Base-by-base conservation (phyloP, 495 filamentous ascomycete species). In the Daldinia decipiens region DNA sequence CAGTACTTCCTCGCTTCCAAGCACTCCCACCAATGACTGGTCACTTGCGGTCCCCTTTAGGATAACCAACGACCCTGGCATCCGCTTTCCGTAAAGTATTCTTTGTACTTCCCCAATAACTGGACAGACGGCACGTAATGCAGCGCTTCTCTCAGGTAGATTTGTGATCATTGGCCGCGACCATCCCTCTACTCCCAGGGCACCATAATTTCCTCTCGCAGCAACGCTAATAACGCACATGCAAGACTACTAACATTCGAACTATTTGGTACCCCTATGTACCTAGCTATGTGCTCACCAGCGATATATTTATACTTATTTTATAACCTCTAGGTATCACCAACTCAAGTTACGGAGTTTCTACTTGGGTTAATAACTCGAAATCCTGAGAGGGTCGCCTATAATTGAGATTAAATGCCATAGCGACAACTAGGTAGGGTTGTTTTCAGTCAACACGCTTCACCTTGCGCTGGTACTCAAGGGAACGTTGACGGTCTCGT, bases 1-100 rank as follows among this genome's bases (percentile, higher is more conserved):
- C 65, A 47, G 65, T 73, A 68, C 70, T 66, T 72, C 39, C 65
- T 73, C 61, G 61, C 65, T 66, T 72, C 70, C 65, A 73, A 53
- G 27, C 57, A 52, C 65, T 68, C 62, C 70, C 65, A 73, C 70
- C 70, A 73, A 73, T 73, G 62, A 53, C 52, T 66, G 57, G 39
- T 52, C 61, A 54, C 65, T 65, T 43, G 58, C 38, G 51, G 21
- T 73, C 70, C 70, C 70, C 65, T 73, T 73, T 66, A 64, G 70
- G 70, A 73, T 68, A 73, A 66, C 57, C 60, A 68, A 65, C 57
- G 51, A 62, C 65, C 70, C 70, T 62, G 12, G 61, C 24, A 73
- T 54, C 70, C 70, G 45, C 61, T 62, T 66, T 73, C 61, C 58
- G 62, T 65, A 73, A 68, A 57, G 70, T 62, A 59, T 73, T 55